Conservation (phyloP, 2,329 filamentous ascomycete genomes). For the Talaromyces marneffei region DNA sequence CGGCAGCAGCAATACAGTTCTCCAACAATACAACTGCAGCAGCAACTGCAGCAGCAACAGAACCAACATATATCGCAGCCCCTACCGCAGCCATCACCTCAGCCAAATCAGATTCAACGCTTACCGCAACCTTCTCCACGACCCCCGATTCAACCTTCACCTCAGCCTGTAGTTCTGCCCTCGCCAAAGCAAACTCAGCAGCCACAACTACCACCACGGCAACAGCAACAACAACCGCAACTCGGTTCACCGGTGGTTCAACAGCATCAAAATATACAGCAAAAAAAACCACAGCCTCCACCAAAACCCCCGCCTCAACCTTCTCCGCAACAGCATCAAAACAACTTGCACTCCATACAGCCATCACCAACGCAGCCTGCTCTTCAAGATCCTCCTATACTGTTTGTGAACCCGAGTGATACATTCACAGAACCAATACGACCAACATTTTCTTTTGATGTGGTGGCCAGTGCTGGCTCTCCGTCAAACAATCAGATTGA, state of each 20-base stretch:
- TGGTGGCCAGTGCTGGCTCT: conserved; percentile 18
- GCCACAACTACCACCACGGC: neutral
- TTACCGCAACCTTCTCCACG: neutral
- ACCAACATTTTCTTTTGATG: conserved; percentile 20
- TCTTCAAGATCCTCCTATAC: conserved; percentile 27
- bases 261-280: neutral
- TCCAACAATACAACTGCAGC: neutral
- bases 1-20: conserved; percentile 10
- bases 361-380: conserved; percentile 18
- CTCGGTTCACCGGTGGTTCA: neutral
- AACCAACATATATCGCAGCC: neutral
- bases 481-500: conserved; percentile 24
- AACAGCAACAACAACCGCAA: neutral
- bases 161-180: conserved; percentile 15
- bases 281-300: neutral
- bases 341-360: neutral
- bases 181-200: conserved; percentile 10
- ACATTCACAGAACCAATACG: conserved; percentile 26
- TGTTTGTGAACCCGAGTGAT: conserved; percentile 34
- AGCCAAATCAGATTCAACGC: neutral
- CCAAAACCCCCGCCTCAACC: neutral
- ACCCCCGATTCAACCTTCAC: conserved; percentile 6
- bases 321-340: neutral
- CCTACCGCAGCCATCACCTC: neutral
- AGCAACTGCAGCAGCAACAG: neutral